Evolutionary conservation across 257 asterid species (phyloP), one percentile per base, ranked within the genome.

Genomic region (Solanum ossicruentum): DNA sequence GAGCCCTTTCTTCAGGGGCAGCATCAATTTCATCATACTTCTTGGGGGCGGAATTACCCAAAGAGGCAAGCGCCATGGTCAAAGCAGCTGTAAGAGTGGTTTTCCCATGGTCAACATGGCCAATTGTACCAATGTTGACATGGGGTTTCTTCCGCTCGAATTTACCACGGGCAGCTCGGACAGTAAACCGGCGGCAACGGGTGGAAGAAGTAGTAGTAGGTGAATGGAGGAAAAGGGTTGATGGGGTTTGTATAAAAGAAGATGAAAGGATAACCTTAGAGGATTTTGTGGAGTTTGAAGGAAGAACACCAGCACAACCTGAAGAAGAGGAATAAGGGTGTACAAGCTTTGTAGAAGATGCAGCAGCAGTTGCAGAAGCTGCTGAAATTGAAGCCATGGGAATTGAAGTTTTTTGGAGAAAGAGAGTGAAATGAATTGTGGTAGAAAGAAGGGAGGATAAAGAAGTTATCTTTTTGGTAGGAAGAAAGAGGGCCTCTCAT

Each of bases 61-160:
- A 61, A 83, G 95, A 87, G 78, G 98, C 98, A 9, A 95, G 82
- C 41, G 98, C 98, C 98, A 95, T 97, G 23, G 98, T 97, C 11
- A 97, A 92, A 21, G 98, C 99, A 18, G 99, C 98, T 63, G 98
- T 95, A 9, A 97, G 96, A 7, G 99, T 97, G 52, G 98, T 97
- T 51, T 97, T 97, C 17, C 98, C 98, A 86, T 97, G 99, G 98
- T 97, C 99, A 84, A 95, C 98, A 78, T 96, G 98, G 58, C 99
- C 99, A 36, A 96, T 95, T 47, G 99, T 96, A 52, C 99, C 98
- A 88, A 96, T 96, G 88, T 94, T 95, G 67, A 93, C 94, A 60
- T 93, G 99, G 85, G 99, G 98, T 69, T 96, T 96, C 84, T 95
- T 94, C 28, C 98, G 85, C 91, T 97, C 98, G 88, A 97, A 97